Percentiles rank a stretch among this genome's conserved stretches.
These are phyloP conservation scores for Turritis glabra DNA, from an alignment of 345 rosid species.

Conservation along the genomic window DNA sequence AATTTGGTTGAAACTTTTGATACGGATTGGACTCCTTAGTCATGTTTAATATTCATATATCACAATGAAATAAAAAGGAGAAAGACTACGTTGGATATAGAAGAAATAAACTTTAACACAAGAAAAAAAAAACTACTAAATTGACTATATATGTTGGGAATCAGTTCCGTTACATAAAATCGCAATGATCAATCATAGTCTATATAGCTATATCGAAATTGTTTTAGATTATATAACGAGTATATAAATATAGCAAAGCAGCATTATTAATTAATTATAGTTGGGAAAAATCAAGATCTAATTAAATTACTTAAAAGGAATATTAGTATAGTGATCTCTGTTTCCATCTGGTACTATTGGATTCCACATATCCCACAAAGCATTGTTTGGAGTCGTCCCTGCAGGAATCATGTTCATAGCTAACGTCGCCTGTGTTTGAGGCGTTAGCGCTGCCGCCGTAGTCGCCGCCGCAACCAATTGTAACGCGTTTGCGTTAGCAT, in stretches of 20 bases:
- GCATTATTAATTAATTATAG: constrained; percentile 16
- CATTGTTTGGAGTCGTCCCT: constrained; percentile 40
- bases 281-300: not conserved
- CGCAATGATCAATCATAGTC: constrained; percentile 20
- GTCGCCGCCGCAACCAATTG: constrained; percentile 44
- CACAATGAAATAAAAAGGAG: too few relatives aligned
- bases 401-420: constrained; percentile 50
- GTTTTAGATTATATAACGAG: constrained; percentile 12
- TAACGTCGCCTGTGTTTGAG: constrained; percentile 46
- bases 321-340: constrained; percentile 49
- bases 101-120: not conserved
- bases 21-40: not conserved
- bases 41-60: not conserved
- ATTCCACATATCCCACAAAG: constrained; percentile 87
- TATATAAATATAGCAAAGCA: constrained; percentile 2
- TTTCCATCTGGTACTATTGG: constrained; percentile 61
- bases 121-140: not conserved
- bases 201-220: constrained; percentile 22
- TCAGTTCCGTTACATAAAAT: constrained; percentile 34
- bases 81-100: too few relatives aligned
- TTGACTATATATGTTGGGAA: constrained; percentile 12
- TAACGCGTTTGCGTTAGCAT: constrained; percentile 39
- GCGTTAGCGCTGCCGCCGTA: constrained; percentile 15
- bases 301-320: constrained; percentile 59
- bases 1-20: not conserved